phyloP scores from a whole-genome alignment of 495 filamentous ascomycete genomes.

The Tricharina praecox region DNA sequence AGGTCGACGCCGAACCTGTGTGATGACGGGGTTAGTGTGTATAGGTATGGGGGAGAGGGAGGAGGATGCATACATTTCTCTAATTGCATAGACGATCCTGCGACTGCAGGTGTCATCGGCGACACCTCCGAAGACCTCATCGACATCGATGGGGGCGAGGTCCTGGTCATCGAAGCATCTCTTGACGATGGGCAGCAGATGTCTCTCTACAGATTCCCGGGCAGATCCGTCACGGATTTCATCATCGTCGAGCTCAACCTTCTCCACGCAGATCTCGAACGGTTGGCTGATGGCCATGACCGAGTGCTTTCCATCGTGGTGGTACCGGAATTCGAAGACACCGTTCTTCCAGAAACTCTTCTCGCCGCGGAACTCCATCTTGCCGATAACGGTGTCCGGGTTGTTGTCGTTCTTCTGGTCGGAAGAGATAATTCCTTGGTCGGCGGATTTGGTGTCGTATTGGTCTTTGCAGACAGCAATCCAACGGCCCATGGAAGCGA shows the following conservation, averaged over 20 bases:
- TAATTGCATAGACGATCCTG: conserved; percentile 80
- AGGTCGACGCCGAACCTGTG: conserved; percentile 73
- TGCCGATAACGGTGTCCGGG: conserved; percentile 46
- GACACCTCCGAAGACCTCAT: conserved; percentile 78
- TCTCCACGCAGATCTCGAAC: conserved; percentile 66
- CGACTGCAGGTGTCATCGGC: conserved; percentile 75
- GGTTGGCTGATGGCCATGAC: conserved; percentile 93
- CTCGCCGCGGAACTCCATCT: conserved; percentile 77
- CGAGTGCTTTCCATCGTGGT: conserved; percentile 83
- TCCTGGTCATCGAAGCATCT: conserved; percentile 94
- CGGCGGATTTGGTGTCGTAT: conserved; percentile 59
- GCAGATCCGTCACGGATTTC: conserved; percentile 41
- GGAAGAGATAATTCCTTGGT: conserved; percentile 59
- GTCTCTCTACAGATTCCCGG: conserved; percentile 48
- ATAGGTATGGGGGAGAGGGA: neutral
- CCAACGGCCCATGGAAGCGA: conserved; percentile 83
- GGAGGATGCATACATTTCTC: conserved; percentile 46
- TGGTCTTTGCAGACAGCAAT: conserved; percentile 57
- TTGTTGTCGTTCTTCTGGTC: conserved; percentile 35
- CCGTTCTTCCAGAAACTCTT: conserved; percentile 95
- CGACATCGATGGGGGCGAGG: conserved; percentile 62
- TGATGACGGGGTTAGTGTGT: conserved; percentile 26
- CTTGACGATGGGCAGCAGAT: conserved; percentile 62
- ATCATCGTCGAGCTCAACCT: conserved; percentile 46
- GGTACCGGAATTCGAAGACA: conserved; percentile 90